Evolutionary conservation across 805 yeast genomes (phyloP).

Genomic region (Metschnikowia baotianmanensis): DNA sequence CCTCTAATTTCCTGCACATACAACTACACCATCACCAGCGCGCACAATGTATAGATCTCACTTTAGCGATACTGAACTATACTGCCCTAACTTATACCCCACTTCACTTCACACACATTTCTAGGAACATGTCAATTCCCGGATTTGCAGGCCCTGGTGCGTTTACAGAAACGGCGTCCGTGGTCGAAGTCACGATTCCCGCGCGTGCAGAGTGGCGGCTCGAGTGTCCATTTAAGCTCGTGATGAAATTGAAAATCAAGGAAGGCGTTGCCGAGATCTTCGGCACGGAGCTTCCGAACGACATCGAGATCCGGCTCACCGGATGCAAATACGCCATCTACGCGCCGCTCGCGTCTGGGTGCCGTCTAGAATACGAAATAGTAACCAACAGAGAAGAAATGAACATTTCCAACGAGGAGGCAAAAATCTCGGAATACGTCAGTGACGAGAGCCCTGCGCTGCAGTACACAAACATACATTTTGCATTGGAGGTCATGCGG

Average conservation of each 20-base stretch:
- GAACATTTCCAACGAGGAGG: slow-evolving; percentile 30
- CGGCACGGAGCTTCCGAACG: slow-evolving; percentile 87
- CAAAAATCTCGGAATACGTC: slow-evolving; percentile 53
- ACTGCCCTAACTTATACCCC: not conserved
- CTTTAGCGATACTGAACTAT: not conserved
- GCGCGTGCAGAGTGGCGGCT: slow-evolving; percentile 71
- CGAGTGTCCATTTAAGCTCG: slow-evolving; percentile 56
- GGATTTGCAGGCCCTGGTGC: slow-evolving; percentile 12
- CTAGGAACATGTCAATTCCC: slow-evolving; percentile 15
- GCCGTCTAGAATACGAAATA: slow-evolving; percentile 49
- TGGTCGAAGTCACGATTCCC: slow-evolving; percentile 27
- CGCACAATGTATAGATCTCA: no score
- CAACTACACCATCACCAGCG: slow-evolving; percentile 1
- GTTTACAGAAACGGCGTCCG: slow-evolving; percentile 5
- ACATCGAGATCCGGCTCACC: slow-evolving; percentile 44
- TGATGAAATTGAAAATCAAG: slow-evolving; percentile 48
- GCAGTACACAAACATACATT: slow-evolving; percentile 64
- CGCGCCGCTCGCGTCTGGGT: slow-evolving; percentile 57
- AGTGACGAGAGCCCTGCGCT: slow-evolving; percentile 71
- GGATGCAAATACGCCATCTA: slow-evolving; percentile 40
- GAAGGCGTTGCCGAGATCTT: slow-evolving; percentile 84
- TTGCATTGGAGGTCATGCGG: slow-evolving; percentile 62
- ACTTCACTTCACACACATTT: not conserved
- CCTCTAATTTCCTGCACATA: no score
- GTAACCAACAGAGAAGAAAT: slow-evolving; percentile 25